Percentiles rank a stretch among this genome's conserved stretches.
These are phyloP conservation scores for Tetradesmus obliquus DNA, from an alignment of 139 green algal genomes.

Conservation along the genomic window DNA sequence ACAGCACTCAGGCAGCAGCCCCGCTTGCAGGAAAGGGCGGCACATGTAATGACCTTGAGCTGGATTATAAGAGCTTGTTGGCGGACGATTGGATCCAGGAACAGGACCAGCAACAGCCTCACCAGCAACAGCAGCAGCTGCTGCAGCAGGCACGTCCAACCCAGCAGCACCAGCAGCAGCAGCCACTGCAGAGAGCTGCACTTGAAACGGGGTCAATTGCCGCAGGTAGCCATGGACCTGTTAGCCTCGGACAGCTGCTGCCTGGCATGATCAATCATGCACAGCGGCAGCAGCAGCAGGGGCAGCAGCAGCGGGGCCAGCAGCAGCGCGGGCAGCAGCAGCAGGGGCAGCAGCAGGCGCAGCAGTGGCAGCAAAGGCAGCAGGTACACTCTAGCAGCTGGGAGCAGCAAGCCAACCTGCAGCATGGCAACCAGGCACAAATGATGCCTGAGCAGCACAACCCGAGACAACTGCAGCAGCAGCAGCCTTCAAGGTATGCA, in stretches of 20 bases:
- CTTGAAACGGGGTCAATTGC: background rate
- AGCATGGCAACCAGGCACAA: background rate
- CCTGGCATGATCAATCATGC: background rate
- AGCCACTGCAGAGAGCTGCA: background rate
- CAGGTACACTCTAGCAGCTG: background rate
- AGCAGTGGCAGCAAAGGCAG: background rate
- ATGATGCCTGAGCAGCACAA: background rate
- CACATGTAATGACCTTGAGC: background rate
- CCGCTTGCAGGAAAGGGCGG: background rate
- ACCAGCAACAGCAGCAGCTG: background rate
- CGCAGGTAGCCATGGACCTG: background rate
- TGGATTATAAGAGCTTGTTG: background rate
- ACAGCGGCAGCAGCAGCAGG: slow-evolving; percentile 9
- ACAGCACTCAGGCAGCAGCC: background rate
- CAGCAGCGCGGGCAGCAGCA: background rate
- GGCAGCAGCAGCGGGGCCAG: background rate
- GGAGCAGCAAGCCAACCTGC: slow-evolving; percentile 19
- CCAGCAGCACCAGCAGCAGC: slow-evolving; percentile 15
- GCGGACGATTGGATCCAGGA: background rate
- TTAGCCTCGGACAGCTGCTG: background rate
- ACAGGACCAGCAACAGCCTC: background rate
- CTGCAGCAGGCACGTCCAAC: background rate
- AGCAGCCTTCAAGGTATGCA: background rate
- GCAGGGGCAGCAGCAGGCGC: slow-evolving; percentile 17
- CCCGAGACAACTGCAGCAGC: background rate